Conservation (phyloP, 805 yeast genomes). For the Kodamaea hsintzibuensis region DNA sequence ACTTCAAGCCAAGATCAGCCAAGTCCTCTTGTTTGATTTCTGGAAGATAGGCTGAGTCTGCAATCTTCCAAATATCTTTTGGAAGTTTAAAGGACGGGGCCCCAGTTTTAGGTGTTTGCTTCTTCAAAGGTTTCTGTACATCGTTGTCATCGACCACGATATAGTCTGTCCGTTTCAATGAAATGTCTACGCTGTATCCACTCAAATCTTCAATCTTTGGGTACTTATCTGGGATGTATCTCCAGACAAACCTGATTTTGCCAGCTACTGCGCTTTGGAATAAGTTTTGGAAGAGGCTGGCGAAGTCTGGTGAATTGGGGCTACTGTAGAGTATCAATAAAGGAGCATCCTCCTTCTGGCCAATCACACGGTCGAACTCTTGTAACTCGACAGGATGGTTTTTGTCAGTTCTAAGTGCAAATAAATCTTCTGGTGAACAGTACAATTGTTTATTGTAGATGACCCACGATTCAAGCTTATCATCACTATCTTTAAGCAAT, state of each 20-base stretch:
- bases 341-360: constrained; percentile 49
- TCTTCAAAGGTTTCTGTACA: constrained; percentile 17
- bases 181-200: constrained; percentile 70
- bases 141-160: constrained; percentile 64
- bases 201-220: constrained; percentile 23
- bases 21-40: constrained; percentile 29
- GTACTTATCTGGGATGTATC: constrained; percentile 47
- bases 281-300: constrained; percentile 57
- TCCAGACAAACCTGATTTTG: constrained; percentile 72
- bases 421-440: constrained; percentile 72
- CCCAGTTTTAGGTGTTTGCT: constrained; percentile 16
- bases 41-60: constrained; percentile 22
- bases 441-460: constrained; percentile 53
- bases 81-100: constrained; percentile 15
- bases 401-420: constrained; percentile 68
- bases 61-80: constrained; percentile 18
- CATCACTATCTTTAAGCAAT: constrained; percentile 18
- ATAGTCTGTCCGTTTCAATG: constrained; percentile 67
- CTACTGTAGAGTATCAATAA: constrained; percentile 69
- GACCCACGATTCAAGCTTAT: constrained; percentile 45
- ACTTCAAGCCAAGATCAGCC: constrained; percentile 37
- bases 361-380: constrained; percentile 67
- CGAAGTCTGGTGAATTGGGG: constrained; percentile 49
- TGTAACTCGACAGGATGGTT: constrained; percentile 22
- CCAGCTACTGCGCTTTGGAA: constrained; percentile 60